These are phyloP conservation scores for Mortierella alpina DNA, from an alignment of 192 early-diverging fungal species.

Conservation along the genomic window DNA sequence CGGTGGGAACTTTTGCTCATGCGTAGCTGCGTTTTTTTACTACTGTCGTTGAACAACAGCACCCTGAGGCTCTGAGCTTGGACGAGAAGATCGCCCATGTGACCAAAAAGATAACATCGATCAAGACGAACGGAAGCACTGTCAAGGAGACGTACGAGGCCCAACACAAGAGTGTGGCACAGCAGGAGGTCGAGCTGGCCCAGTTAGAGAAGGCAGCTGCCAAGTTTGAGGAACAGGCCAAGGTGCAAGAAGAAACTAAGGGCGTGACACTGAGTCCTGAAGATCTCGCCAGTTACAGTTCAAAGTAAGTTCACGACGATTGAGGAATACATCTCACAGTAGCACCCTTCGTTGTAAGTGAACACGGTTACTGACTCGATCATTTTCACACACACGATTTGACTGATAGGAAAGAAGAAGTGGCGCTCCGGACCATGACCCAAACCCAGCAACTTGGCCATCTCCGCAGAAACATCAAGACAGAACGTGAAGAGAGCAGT, in stretches of 20 bases:
- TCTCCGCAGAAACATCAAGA: slow-evolving; percentile 74
- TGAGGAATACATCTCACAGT: not conserved
- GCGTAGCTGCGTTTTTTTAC: slow-evolving; percentile 6
- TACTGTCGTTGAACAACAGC: slow-evolving; percentile 47
- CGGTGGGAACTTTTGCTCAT: not conserved
- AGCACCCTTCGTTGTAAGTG: too few relatives aligned
- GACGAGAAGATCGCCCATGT: slow-evolving; percentile 82
- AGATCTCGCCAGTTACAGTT: slow-evolving; percentile 65
- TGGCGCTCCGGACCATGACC: slow-evolving; percentile 70
- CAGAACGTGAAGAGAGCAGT: slow-evolving; percentile 67
- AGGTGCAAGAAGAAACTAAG: slow-evolving; percentile 38
- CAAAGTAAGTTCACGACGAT: slow-evolving; percentile 33
- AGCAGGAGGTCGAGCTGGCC: slow-evolving; percentile 65
- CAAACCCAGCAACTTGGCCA: slow-evolving; percentile 77
- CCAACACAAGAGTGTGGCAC: slow-evolving; percentile 31
- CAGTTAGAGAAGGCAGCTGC: slow-evolving; percentile 63
- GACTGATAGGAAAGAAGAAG: slow-evolving; percentile 74
- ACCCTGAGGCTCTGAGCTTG: slow-evolving; percentile 69
- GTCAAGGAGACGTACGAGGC: slow-evolving; percentile 38
- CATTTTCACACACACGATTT: too few relatives aligned
- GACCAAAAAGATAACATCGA: slow-evolving; percentile 75
- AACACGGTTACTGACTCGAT: too few relatives aligned
- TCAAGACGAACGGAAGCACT: slow-evolving; percentile 15
- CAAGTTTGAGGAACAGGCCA: slow-evolving; percentile 63
- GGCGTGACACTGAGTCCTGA: slow-evolving; percentile 53